Conservation (phyloP, 2,329 filamentous ascomycete genomes). For the Sporothrix mexicana region DNA sequence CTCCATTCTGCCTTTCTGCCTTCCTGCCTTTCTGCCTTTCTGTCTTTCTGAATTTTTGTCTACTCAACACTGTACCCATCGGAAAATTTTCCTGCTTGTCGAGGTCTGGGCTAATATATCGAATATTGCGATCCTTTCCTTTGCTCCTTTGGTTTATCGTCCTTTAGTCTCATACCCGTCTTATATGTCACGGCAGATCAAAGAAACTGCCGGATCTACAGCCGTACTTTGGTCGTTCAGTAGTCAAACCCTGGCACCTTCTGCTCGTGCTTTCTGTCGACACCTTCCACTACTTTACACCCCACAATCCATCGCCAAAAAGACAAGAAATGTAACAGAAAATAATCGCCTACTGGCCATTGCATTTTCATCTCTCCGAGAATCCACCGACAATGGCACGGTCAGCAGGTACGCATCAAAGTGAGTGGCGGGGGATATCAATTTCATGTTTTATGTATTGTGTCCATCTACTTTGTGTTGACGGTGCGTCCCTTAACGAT, state of each 20-base stretch:
- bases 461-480: too few species aligned
- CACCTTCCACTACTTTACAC: neutral
- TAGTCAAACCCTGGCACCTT: neutral
- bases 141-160: neutral
- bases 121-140: neutral
- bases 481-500: neutral
- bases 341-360: neutral
- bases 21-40: neutral
- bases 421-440: neutral
- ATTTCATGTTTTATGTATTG: too few species aligned
- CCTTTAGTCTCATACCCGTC: neutral
- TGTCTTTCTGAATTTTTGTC: neutral
- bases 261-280: neutral
- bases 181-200: neutral
- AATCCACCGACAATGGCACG: neutral
- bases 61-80: slow-evolving; percentile 18
- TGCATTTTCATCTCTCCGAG: slow-evolving; percentile 9
- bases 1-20: neutral
- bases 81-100: slow-evolving; percentile 18
- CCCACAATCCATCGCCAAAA: too few species aligned
- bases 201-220: neutral
- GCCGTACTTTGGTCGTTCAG: neutral
- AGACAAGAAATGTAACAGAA: too few species aligned
- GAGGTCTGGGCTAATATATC: neutral
- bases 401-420: neutral